Conservation (phyloP, 164 flowering plant species). For the Magnolia officinalis region DNA sequence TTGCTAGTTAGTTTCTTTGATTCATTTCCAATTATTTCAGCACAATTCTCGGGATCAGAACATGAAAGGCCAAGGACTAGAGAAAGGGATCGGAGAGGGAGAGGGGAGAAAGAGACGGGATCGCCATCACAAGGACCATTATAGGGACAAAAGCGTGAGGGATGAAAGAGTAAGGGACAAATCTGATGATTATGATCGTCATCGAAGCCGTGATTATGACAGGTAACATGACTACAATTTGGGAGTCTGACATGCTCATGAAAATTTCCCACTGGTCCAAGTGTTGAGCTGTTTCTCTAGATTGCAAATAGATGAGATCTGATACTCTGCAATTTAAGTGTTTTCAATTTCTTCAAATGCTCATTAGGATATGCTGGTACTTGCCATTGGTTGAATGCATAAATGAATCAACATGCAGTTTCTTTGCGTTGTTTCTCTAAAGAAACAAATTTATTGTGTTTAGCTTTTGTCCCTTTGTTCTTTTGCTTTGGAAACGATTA, state of each 20-base stretch:
- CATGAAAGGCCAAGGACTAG: conserved; percentile 37
- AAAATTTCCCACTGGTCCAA: background rate
- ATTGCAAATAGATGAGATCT: background rate
- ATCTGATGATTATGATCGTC: conserved; percentile 31
- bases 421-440: too few relatives aligned
- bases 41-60: conserved; percentile 34
- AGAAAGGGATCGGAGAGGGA: conserved; percentile 35
- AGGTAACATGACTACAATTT: conserved; percentile 31
- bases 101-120: conserved; percentile 44
- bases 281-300: too few relatives aligned
- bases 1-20: too few relatives aligned
- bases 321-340: background rate
- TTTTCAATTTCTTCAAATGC: background rate
- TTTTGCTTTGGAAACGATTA: background rate
- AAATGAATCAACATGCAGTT: too few relatives aligned
- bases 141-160: conserved; percentile 36
- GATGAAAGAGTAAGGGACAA: conserved; percentile 40
- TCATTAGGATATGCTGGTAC: background rate
- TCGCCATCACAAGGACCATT: conserved; percentile 35
- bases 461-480: background rate
- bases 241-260: background rate
- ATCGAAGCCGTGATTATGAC: conserved; percentile 31
- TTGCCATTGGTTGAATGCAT: too few relatives aligned
- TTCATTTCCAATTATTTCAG: conserved; percentile 17
- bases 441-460: background rate